Base-by-base conservation (phyloP, 1,284 basidiomycete genomes). In the Irpex sp. region DNA sequence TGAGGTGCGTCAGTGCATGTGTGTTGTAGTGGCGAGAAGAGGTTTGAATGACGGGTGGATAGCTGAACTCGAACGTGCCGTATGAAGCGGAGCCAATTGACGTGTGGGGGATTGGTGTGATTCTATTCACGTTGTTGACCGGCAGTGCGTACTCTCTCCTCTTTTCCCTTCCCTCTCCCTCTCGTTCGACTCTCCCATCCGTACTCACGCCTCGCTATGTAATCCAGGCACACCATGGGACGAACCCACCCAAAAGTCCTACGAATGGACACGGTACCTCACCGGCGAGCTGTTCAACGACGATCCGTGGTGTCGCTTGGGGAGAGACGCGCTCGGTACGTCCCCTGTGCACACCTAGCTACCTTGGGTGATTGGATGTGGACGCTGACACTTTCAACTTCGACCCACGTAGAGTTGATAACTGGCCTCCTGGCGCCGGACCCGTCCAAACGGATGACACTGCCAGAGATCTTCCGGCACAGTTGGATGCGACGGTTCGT, bases 51-150 rank as follows among this genome's bases (percentile, higher is more conserved):
- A 26, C 13, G 34, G 34, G 3, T 6, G 3, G 7, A 31, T 26
- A 15, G 54, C 5, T 55, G 54, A 55, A 55, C 54, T 55, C 54
- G 31, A 11, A 55, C 9, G n/a, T 55, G 2, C 54, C 92, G 0
- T 99, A 98, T 76, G 78, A 87, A 31, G 97, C 95, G 3, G 94
- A 97, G 68, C 95, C 96, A 0, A 88, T 98, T 47, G 97, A 99
- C 74, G 88, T 94, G 2, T 99, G 97, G 97, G 95, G 94, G 1
- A 86, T 94, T 60, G 97, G 97, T 1, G 93, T 98, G n/a, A 97
- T 99, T 44, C 80, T 99, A 0, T 98, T 94, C 73, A 95, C 97
- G 0, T 79, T 98, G 64, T 82, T 99, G 0, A 90, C 88, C 4
- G 97, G 97, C 59, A 98, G 96, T 96, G 74, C 69, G 94, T 84